These are phyloP conservation scores for Myxozyma nipponensis DNA, from an alignment of 805 yeast genomes.

Conservation along the genomic window DNA sequence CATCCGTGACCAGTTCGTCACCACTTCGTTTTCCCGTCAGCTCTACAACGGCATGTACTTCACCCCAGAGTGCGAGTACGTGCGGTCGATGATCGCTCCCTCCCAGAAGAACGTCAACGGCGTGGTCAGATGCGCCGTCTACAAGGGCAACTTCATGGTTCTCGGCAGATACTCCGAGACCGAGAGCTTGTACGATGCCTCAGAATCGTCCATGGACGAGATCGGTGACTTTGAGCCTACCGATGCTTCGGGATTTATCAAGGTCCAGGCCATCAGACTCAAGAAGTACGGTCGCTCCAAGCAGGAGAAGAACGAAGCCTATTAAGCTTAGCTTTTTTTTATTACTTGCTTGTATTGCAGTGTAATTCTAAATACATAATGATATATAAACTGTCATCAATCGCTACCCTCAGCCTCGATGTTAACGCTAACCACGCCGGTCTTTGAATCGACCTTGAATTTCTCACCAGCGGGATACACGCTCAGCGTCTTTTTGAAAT, in stretches of 20 bases:
- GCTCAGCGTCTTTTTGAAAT: slow-evolving; percentile 61
- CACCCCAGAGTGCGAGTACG: slow-evolving; percentile 96
- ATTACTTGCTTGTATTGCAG: not conserved
- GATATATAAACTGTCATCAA: not conserved
- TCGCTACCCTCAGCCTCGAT: slow-evolving; percentile 1
- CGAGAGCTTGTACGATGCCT: slow-evolving; percentile 95
- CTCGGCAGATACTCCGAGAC: slow-evolving; percentile 94
- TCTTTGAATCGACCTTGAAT: slow-evolving; percentile 26
- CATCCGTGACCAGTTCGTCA: slow-evolving; percentile 92
- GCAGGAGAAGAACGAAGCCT: slow-evolving; percentile 63
- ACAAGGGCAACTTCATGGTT: slow-evolving; percentile 81
- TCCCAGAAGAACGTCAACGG: slow-evolving; percentile 96
- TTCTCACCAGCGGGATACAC: slow-evolving; percentile 43
- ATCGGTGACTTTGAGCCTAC: slow-evolving; percentile 96
- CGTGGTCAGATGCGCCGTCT: slow-evolving; percentile 85
- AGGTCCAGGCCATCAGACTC: slow-evolving; percentile 96
- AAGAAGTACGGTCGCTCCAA: slow-evolving; percentile 97
- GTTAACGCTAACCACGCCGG: slow-evolving; percentile 24
- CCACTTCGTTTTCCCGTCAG: slow-evolving; percentile 83
- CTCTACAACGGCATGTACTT: slow-evolving; percentile 97
- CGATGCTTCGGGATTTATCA: slow-evolving; percentile 95
- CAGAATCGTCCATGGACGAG: slow-evolving; percentile 99
- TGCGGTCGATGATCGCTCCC: slow-evolving; percentile 88
- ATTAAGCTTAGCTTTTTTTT: slow-evolving; percentile 25
- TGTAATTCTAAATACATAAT: not conserved